Base-by-base conservation (phyloP, 2,329 filamentous ascomycete species). In the Aspergillus tubingensis region DNA sequence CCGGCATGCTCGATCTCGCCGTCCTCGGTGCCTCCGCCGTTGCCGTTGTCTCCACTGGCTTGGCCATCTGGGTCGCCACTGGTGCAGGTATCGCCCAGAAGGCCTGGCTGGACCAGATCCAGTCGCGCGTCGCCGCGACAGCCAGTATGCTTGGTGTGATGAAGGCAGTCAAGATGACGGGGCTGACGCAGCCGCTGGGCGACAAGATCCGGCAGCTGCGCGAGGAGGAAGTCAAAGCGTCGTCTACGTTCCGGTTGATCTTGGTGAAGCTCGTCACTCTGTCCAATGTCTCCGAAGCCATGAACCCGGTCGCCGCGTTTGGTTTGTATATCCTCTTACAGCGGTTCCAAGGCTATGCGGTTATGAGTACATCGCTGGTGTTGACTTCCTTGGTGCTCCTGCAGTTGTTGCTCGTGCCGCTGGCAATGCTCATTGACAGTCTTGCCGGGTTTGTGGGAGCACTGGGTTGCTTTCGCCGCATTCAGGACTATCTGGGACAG, bases 161-260 rank as follows among this genome's bases (percentile, higher is more conserved):
- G 70, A 80, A 79, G 62, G 44, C 19, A 6, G 63, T 80, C 36
- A 77, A 76, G 55, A 76, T 80, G 48, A 72, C 73, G 1, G 78
- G 77, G 2, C 67, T 81, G 7, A 60, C 74, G 5, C 65, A 53
- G 11, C 62, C 70, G 3, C 60, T 79, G 1, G 66, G 67, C 19
- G 58, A 65, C 3, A 62, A 72, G 2, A 67, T 80, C 3, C 75
- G 79, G 56, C 60, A 60, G 1, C 59, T 78, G 25, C 73, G 79
- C 6, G 58, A 73, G 1, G 63, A 73, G 3, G 79, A 80, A 60
- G 62, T 81, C 0, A 53, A 48, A 32, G 49, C 49, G 6, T 51
- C 49, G n/a, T 32, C 32, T 1, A 58, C 65, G 2, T 72, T 67
- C 59, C 61, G 66, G 0, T 62, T 66, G 15, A 78, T 74, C 58